Base-by-base conservation (phyloP, 306 rosid species). In the Prunus salicina region DNA sequence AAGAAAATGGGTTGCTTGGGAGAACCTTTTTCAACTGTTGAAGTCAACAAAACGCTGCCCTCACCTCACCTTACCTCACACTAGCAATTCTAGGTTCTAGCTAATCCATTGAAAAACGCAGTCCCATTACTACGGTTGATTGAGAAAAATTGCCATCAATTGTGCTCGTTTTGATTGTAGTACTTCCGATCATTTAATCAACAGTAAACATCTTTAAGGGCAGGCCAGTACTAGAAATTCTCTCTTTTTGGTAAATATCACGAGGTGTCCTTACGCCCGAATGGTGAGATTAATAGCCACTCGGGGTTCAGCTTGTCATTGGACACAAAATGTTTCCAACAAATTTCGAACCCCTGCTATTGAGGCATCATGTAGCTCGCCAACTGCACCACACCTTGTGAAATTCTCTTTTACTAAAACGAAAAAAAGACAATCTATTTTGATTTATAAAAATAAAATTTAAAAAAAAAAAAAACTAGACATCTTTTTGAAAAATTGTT, bases 11-110 rank as follows among this genome's bases (percentile, higher is more conserved):
- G 56, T 74, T 41, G 43, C 8, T 34, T 34, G 43, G 43, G 1
- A 45, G 5, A 16, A 52, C 9, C 60, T 45, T 73, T 27, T 46
- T 6, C 1, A n/a, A 27, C 27, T 10, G 60, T 45, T 46, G 1
- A 61, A 58, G 78, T 74, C 78, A 74, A 74, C 60, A 74, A 61
- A 74, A 61, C 49, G 69, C 69, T 47, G 2, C 41, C 41, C 41
- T 34, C 0, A 38, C 43, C 43, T 7, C 9, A 38, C 43, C 41
- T 34, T 1, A 61, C 61, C 20, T 74, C 47, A 28, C 49, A 61
- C 60, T 46, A 74, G 22, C 30, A 74, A 53, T 49, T 49, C 53
- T 61, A 38, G 43, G 43, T 61, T 12, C 10, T 64, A 47, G 69
- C 78, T 46, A 61, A 62, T 16, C 68, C 68, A 10, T 58, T 25